These are phyloP conservation scores for Isoetes taiwanensis DNA, from an alignment of 75 land plant genomes.

Conservation along the genomic window DNA sequence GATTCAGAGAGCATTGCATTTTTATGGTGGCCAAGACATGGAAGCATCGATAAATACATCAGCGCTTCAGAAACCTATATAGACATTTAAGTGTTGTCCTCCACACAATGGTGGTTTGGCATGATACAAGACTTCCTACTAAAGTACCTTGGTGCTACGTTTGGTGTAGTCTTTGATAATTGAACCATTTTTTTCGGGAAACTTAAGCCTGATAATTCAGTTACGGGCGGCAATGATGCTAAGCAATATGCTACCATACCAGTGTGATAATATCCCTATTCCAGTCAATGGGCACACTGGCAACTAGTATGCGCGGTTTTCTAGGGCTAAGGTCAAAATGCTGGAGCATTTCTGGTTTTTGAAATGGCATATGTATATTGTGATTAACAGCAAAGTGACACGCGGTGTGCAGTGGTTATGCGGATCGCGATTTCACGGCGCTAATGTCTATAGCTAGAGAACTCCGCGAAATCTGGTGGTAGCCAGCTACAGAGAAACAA, in stretches of 20 bases:
- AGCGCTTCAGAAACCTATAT: slow-evolving; percentile 59
- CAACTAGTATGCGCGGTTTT: slow-evolving; percentile 71
- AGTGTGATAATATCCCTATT: slow-evolving; percentile 95
- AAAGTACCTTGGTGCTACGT: slow-evolving; percentile 96
- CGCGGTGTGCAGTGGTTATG: slow-evolving; percentile 79
- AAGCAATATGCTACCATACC: slow-evolving; percentile 90
- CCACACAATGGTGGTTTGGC: slow-evolving; percentile 98
- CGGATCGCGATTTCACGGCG: slow-evolving; percentile 89
- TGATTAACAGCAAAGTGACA: no score
- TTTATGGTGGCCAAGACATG: slow-evolving; percentile 91
- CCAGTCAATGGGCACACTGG: slow-evolving; percentile 89
- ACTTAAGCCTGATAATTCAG: slow-evolving; percentile 68
- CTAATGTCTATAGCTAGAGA: slow-evolving; percentile 68
- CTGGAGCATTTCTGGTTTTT: no score
- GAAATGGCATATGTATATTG: no score
- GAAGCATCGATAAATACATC: slow-evolving; percentile 73
- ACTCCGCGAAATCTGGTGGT: slow-evolving; percentile 37
- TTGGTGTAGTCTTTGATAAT: slow-evolving; percentile 85
- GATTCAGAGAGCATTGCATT: slow-evolving; percentile 95
- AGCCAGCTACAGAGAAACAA: slow-evolving; percentile 29
- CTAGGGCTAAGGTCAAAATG: no score
- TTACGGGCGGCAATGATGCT: slow-evolving; percentile 90
- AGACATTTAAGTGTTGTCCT: slow-evolving; percentile 63
- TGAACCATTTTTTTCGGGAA: slow-evolving; percentile 89
- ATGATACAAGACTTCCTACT: slow-evolving; percentile 93